Conservation (phyloP, 2,329 filamentous ascomycete species). For the Fusarium nanum region DNA sequence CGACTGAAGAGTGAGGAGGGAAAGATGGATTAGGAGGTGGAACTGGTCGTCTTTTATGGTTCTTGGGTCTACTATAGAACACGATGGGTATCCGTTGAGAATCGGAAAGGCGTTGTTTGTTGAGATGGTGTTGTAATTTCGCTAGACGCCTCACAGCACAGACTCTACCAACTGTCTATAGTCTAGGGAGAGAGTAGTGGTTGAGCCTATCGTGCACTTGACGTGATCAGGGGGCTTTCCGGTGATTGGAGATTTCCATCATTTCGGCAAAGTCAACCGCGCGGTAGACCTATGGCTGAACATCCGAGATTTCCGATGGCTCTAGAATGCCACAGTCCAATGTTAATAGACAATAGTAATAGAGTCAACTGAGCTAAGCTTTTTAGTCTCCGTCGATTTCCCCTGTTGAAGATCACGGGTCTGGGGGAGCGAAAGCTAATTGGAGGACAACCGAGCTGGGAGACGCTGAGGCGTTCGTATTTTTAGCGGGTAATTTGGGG, state of each 20-base stretch:
- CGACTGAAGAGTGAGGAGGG: slow-evolving; percentile 16
- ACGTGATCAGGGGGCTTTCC: background rate
- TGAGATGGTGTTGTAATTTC: slow-evolving; percentile 5
- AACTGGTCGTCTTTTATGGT: slow-evolving; percentile 18
- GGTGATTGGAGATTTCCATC: background rate
- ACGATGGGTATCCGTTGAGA: background rate
- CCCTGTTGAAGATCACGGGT: slow-evolving; percentile 1
- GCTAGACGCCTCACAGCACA: background rate
- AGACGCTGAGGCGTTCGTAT: slow-evolving; percentile 1
- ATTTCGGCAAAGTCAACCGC: background rate
- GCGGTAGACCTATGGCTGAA: background rate
- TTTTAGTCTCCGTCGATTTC: background rate
- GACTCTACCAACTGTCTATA: background rate
- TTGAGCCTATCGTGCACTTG: background rate
- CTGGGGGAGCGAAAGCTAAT: background rate
- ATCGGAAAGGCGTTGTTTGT: background rate
- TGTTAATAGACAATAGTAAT: background rate
- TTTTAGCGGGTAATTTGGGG: background rate
- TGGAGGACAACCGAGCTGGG: background rate
- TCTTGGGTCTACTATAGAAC: background rate
- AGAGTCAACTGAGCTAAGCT: slow-evolving; percentile 4
- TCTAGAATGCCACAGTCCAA: background rate
- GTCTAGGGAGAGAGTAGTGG: background rate
- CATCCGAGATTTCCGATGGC: background rate
- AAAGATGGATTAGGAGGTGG: background rate